phyloP scores from a whole-genome alignment of 345 rosid species.

The Barbarea vulgaris region DNA sequence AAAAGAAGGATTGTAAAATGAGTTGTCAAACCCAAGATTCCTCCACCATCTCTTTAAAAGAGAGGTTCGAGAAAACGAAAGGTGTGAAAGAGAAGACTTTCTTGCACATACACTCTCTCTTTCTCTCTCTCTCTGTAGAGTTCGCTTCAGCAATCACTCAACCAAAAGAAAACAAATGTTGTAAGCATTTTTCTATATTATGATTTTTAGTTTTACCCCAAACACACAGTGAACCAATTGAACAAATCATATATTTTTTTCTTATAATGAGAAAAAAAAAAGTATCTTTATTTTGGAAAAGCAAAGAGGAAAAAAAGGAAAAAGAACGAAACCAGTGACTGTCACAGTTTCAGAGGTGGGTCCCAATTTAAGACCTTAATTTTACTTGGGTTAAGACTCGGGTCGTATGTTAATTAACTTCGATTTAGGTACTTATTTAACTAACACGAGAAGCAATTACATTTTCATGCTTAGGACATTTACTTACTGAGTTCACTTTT shows the following conservation, averaged over 20 bases:
- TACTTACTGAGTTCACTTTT: not conserved
- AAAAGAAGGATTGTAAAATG: conserved; percentile 35
- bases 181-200: conserved; percentile 22
- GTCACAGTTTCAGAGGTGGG: conserved; percentile 71
- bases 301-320: conserved; percentile 26
- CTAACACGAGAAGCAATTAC: not conserved
- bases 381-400: conserved; percentile 26
- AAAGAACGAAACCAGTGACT: conserved; percentile 63
- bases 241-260: conserved; percentile 18
- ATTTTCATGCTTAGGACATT: not conserved
- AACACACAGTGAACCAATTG: conserved; percentile 8
- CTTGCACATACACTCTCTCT: conserved; percentile 33
- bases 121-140: conserved; percentile 19
- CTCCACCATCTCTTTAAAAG: conserved; percentile 44
- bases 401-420: not conserved
- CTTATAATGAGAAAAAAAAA: not conserved
- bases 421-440: not conserved
- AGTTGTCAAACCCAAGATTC: conserved; percentile 69
- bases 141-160: conserved; percentile 54
- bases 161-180: conserved; percentile 49
- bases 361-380: conserved; percentile 61
- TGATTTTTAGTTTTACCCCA: conserved; percentile 10
- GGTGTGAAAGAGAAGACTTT: conserved; percentile 84
- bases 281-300: conserved; percentile 18
- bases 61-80: conserved; percentile 52